Evolutionary conservation across 2,329 filamentous ascomycete species (phyloP).

Genomic region (Setomelanomma holmii): DNA sequence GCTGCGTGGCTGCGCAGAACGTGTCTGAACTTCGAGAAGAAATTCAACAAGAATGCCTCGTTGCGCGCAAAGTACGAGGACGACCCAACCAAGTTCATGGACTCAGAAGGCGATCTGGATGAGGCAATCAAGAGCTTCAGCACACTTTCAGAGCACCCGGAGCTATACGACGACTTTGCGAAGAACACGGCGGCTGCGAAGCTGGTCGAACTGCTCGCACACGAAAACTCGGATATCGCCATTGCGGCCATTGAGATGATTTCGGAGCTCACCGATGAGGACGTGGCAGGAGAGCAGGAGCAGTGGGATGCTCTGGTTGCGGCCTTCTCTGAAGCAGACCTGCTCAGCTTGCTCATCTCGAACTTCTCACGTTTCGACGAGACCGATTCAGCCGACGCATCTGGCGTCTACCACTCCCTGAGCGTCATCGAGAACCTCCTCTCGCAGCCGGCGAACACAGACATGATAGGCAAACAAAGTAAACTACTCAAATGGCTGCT

Average conservation of each 20-base stretch:
- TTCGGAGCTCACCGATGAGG: constrained; percentile 90
- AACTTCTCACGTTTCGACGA: constrained; percentile 85
- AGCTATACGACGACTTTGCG: constrained; percentile 81
- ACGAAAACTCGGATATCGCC: constrained; percentile 97
- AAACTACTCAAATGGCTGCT: constrained; percentile 79
- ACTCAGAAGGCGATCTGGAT: constrained; percentile 87
- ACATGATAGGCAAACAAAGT: constrained; percentile 74
- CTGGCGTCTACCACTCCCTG: constrained; percentile 86
- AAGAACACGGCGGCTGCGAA: constrained; percentile 75
- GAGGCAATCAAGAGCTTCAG: constrained; percentile 85
- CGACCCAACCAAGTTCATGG: constrained; percentile 82
- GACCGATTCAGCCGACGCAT: constrained; percentile 72
- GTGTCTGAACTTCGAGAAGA: constrained; percentile 85
- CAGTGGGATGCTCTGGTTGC: constrained; percentile 81
- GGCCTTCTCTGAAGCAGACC: constrained; percentile 68
- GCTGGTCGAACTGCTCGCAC: constrained; percentile 81
- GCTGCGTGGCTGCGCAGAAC: constrained; percentile 81
- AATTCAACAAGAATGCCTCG: constrained; percentile 89
- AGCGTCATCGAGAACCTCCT: constrained; percentile 84
- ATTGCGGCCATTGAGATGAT: constrained; percentile 91
- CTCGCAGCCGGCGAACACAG: constrained; percentile 71
- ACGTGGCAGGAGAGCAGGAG: constrained; percentile 79
- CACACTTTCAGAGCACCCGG: constrained; percentile 84
- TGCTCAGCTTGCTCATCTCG: constrained; percentile 75
- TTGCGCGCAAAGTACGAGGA: constrained; percentile 83